These are phyloP conservation scores for Phytopythium aichiense DNA, from an alignment of 352 stramenopile genomes.

Conservation along the genomic window DNA sequence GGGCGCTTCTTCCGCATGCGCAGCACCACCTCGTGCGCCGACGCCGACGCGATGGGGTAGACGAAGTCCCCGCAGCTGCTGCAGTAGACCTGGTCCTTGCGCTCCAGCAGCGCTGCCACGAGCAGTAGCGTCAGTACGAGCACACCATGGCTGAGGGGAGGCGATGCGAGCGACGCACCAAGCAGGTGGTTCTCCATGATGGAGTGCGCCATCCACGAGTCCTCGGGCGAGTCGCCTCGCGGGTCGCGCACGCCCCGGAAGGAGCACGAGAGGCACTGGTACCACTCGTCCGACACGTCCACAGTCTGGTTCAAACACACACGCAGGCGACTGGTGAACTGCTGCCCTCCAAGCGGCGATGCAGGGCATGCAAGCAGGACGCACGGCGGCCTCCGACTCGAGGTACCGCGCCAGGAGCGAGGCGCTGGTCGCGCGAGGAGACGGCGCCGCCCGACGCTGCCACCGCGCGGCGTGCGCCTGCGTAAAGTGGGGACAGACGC, in stretches of 20 bases:
- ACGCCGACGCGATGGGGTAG: slow-evolving; percentile 33
- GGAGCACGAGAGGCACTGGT: slow-evolving; percentile 46
- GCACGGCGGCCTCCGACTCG: neutral
- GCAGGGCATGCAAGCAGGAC: neutral
- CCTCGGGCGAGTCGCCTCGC: neutral
- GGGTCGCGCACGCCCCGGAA: slow-evolving; percentile 39
- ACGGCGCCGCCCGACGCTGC: neutral
- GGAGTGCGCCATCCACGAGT: slow-evolving; percentile 42
- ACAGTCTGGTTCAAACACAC: neutral
- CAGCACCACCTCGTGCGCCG: slow-evolving; percentile 14
- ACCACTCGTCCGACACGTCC: slow-evolving; percentile 20
- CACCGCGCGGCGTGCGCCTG: slow-evolving; percentile 1
- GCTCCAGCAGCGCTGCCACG: slow-evolving; percentile 33
- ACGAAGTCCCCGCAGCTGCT: slow-evolving; percentile 55
- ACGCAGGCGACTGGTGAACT: no score
- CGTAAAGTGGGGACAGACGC: slow-evolving; percentile 6
- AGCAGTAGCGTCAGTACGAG: neutral
- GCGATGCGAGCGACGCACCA: slow-evolving; percentile 19
- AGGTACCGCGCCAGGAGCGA: slow-evolving; percentile 17
- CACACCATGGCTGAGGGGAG: neutral
- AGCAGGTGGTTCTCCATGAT: slow-evolving; percentile 57
- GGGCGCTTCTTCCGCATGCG: slow-evolving; percentile 6
- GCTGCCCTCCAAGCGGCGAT: no score
- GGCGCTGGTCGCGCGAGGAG: slow-evolving; percentile 1
- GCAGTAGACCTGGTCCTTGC: slow-evolving; percentile 55